phyloP scores from a whole-genome alignment of 192 early-diverging fungal species.

The Coemansia erecta region DNA sequence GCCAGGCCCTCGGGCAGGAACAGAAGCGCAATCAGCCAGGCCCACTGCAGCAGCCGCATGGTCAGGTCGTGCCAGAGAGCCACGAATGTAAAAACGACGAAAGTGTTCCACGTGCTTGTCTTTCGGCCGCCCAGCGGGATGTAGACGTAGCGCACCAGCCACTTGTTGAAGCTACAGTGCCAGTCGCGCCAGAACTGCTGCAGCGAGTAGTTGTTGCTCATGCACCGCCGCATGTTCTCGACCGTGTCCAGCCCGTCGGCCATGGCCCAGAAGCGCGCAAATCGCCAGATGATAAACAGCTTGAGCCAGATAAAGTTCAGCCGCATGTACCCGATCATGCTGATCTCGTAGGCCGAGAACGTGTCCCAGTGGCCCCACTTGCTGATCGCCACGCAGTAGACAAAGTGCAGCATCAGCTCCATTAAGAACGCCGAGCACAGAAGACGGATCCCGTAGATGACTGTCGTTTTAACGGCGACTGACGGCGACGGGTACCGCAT shows the following conservation, averaged over 20 bases:
- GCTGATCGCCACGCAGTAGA: conserved; percentile 90
- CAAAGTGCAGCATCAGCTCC: conserved; percentile 84
- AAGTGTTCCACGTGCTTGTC: conserved; percentile 72
- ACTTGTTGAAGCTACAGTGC: conserved; percentile 93
- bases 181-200: conserved; percentile 95
- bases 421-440: conserved; percentile 65
- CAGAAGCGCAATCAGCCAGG: conserved; percentile 83
- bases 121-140: conserved; percentile 84
- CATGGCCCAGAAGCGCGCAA: conserved; percentile 95
- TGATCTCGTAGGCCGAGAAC: conserved; percentile 76
- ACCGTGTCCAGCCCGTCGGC: conserved; percentile 82
- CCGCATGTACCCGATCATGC: conserved; percentile 85
- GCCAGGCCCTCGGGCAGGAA: conserved; percentile 83
- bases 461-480: conserved; percentile 2
- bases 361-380: conserved; percentile 82
- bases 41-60: conserved; percentile 82
- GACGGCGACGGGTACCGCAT: conserved; percentile 57
- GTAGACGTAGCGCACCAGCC: conserved; percentile 86
- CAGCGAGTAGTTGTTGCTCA: conserved; percentile 93
- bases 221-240: conserved; percentile 97
- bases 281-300: conserved; percentile 94
- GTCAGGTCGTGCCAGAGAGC: conserved; percentile 97
- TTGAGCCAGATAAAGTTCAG: conserved; percentile 93
- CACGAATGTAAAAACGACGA: conserved; percentile 93
- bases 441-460: conserved; percentile 70